Conservation (phyloP, 139 green algal genomes). For the Micromonas pusilla region DNA sequence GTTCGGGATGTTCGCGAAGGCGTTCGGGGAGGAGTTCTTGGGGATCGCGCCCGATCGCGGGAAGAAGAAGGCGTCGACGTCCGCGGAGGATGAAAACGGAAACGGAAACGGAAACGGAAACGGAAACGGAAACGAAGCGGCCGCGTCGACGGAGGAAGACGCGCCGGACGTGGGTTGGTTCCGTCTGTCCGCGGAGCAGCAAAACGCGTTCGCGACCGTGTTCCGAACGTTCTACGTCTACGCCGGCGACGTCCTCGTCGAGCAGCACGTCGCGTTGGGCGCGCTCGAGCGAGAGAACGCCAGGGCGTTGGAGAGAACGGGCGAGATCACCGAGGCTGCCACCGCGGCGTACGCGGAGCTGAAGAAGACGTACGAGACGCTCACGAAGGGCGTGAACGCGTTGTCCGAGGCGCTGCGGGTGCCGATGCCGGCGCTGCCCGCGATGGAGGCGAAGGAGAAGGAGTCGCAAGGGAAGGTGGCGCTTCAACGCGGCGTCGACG, state of each 20-base stretch:
- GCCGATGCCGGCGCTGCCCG: neutral
- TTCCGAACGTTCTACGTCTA: neutral
- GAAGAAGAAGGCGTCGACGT: no score
- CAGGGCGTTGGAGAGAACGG: neutral
- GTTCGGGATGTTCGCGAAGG: slow-evolving; percentile 30
- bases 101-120: neutral
- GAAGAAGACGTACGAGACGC: neutral
- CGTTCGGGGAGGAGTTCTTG: slow-evolving; percentile 2
- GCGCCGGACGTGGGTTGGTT: neutral
- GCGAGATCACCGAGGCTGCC: neutral
- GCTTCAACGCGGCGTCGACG: neutral
- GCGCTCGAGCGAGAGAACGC: neutral
- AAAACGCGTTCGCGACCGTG: neutral
- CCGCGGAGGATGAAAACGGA: neutral
- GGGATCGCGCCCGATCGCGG: neutral
- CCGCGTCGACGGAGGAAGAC: no score
- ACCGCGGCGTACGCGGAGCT: neutral
- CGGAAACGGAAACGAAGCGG: neutral
- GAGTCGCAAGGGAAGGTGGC: neutral
- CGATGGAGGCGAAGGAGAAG: neutral
- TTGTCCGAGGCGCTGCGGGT: neutral
- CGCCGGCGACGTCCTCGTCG: neutral
- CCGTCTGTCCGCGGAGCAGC: neutral
- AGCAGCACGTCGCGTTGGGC: neutral
- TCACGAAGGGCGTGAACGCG: neutral